Evolutionary conservation across 805 yeast species (phyloP), one percentile per base, ranked within the genome.

Genomic region (Myxozyma monticola): DNA sequence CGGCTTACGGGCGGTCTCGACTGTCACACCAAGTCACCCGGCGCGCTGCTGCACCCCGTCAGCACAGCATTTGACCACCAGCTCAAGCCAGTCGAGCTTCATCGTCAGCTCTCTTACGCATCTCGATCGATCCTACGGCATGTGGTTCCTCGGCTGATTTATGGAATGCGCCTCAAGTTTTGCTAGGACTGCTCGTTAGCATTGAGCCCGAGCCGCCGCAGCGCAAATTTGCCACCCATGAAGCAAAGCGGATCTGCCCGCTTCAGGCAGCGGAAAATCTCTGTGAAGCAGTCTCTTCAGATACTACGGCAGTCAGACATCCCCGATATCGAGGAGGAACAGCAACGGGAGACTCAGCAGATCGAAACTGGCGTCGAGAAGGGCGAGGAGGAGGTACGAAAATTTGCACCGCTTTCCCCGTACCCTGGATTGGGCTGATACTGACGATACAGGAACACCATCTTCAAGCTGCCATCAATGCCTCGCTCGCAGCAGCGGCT

Each of bases 321-420:
- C 43, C 91, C 96, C 0, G 85, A 85, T 57, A 66, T 60, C 33
- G 96, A 89, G 56, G 78, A 82, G 22, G 86, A 81, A 48, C 85
- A 80, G 35, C 95, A 85, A 66, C 80, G 98, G 37, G 96, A 91
- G 57, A 70, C 87, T 26, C 88, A 88, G 62, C 88, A 88, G 54
- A 79, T 93, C 37, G 99, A 93, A 63, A 91, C 98, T 5, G 99
- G 99, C 70, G 99, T 93, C 36, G 99, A 93, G 64, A 93, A 93
- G 67, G 88, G 86, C 60, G 99, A 93, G 69, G 99, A 93, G 69
- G 96, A 88, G 61, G 62, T 59, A 34, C 33, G 52, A 24, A 44
- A 31, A 34, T 38, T 33, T 49, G 40, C 45, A 20, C 2, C 4
- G 21, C 30, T 33, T n/a, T n/a, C 33, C 20, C 49, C 54, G 49